Percentiles rank a stretch among this genome's conserved stretches.
These are phyloP conservation scores for Durio zibethinus DNA, from an alignment of 345 rosid genomes.

Conservation along the genomic window DNA sequence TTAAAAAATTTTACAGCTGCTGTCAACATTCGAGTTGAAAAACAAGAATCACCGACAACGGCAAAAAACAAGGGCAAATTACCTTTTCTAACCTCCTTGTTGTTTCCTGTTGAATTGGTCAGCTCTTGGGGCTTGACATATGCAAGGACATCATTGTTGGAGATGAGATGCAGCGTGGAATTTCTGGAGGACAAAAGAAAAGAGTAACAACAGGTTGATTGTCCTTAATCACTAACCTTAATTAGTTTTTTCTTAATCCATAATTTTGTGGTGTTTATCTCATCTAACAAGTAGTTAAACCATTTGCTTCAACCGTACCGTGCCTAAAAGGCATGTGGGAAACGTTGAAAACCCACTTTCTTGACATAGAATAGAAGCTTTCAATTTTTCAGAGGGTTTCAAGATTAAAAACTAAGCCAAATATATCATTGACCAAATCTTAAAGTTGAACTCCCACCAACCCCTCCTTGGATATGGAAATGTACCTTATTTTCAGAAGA, in stretches of 20 bases:
- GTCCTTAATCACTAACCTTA: neutral
- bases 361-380: neutral
- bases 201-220: slow-evolving; percentile 80
- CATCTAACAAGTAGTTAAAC: neutral
- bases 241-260: neutral
- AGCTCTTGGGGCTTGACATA: slow-evolving; percentile 84
- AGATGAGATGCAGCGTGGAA: slow-evolving; percentile 74
- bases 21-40: neutral
- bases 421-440: neutral
- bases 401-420: neutral
- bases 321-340: neutral
- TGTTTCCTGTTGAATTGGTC: slow-evolving; percentile 15
- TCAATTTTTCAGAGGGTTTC: no score
- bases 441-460: slow-evolving; percentile 6
- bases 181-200: slow-evolving; percentile 89
- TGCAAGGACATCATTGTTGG: slow-evolving; percentile 85
- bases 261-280: neutral
- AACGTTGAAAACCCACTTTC: neutral
- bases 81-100: neutral
- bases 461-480: neutral
- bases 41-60: neutral
- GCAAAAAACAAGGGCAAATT: neutral
- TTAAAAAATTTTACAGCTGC: neutral
- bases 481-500: neutral
- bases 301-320: neutral